Conservation (phyloP, 2,329 filamentous ascomycete species). For the Esteya vermicola region DNA sequence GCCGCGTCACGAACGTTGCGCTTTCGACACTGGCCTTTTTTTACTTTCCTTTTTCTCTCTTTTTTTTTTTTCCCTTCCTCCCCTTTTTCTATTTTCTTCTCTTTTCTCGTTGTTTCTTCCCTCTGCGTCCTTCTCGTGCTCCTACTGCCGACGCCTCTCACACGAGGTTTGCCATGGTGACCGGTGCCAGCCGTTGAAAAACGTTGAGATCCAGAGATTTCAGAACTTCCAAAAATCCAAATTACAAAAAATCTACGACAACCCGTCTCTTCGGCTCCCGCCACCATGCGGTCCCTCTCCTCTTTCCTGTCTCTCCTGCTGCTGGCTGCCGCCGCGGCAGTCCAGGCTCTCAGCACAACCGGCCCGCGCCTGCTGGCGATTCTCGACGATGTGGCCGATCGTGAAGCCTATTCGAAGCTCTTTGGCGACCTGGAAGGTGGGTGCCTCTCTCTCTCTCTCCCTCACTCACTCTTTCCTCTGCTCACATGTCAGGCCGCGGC, state of each 20-base stretch:
- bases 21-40: neutral
- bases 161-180: neutral
- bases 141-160: too few relatives aligned
- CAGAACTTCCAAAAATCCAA: neutral
- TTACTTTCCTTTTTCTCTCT: neutral
- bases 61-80: neutral
- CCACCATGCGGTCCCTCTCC: constrained; percentile 47
- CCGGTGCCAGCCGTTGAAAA: neutral
- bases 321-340: constrained; percentile 50
- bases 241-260: too few relatives aligned
- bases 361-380: constrained; percentile 76
- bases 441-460: constrained; percentile 1
- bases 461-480: neutral
- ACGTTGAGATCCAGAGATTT: neutral
- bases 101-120: constrained; percentile 9
- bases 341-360: constrained; percentile 62
- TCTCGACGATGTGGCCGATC: constrained; percentile 68
- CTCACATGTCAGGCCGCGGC: constrained; percentile 51
- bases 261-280: too few relatives aligned
- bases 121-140: neutral
- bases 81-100: neutral
- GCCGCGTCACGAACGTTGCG: too few relatives aligned
- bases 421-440: constrained; percentile 54
- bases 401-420: constrained; percentile 72
- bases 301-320: constrained; percentile 55